phyloP scores from a whole-genome alignment of 2,329 filamentous ascomycete species.

The Rhinocladiella mackenziei region DNA sequence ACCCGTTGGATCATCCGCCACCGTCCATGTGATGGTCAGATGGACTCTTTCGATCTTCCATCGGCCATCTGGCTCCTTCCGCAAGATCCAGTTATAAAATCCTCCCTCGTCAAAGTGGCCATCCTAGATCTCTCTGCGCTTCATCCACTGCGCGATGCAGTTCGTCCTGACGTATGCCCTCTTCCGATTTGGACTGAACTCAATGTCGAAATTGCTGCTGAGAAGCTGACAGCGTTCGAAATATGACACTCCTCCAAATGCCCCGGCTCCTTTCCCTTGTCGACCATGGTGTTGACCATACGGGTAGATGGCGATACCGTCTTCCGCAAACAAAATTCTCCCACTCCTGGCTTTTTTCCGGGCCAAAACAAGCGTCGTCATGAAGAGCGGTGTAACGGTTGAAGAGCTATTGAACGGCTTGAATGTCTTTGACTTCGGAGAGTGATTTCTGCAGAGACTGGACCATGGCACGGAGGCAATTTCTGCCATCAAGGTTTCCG shows the following conservation, averaged over 20 bases:
- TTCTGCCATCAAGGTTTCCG: constrained; percentile 3
- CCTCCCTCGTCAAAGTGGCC: constrained; percentile 19
- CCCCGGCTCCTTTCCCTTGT: constrained; percentile 11
- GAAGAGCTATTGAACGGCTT: constrained; percentile 15
- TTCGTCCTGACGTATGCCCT: constrained; percentile 13
- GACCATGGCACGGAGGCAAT: constrained; percentile 5
- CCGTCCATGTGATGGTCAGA: constrained; percentile 16
- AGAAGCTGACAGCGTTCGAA: constrained; percentile 14
- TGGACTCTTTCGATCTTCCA: constrained; percentile 15
- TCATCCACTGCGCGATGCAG: constrained; percentile 20
- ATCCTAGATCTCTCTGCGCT: constrained; percentile 7
- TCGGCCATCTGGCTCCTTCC: constrained; percentile 9
- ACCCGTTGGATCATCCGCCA: constrained; percentile 15
- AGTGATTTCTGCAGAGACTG: constrained; percentile 8
- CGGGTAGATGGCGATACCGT: constrained; percentile 13
- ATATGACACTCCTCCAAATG: constrained; percentile 8
- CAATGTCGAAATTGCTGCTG: constrained; percentile 16
- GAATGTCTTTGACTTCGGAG: constrained; percentile 10
- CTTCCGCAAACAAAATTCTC: constrained; percentile 14
- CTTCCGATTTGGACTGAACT: constrained; percentile 3
- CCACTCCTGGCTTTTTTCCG: constrained; percentile 14
- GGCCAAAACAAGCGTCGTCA: constrained; percentile 14
- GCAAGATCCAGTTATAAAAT: constrained; percentile 15
- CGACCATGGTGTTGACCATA: constrained; percentile 14
- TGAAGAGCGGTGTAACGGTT: constrained; percentile 19